Evolutionary conservation across 1,139 yeast genomes (phyloP).

Genomic region (Yamadazyma triangularis): DNA sequence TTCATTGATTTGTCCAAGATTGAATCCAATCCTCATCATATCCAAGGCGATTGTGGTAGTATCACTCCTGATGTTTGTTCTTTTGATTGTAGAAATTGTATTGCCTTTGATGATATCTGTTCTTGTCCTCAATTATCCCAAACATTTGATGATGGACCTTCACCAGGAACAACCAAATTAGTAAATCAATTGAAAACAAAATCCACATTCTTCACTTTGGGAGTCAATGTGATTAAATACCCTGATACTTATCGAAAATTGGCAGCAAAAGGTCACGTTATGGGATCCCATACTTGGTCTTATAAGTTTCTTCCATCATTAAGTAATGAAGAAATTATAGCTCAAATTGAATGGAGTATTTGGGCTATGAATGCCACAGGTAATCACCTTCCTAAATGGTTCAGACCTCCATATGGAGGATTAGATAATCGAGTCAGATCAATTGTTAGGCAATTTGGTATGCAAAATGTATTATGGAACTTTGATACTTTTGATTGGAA

Average conservation of each 20-base stretch:
- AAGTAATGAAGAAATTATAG: constrained; percentile 73
- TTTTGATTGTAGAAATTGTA: constrained; percentile 82
- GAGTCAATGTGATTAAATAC: constrained; percentile 68
- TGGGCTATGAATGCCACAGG: constrained; percentile 99
- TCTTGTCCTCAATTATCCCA: constrained; percentile 76
- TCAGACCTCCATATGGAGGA: constrained; percentile 96
- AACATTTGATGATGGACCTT: constrained; percentile 95
- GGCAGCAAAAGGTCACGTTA: constrained; percentile 61
- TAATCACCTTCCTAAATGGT: constrained; percentile 85
- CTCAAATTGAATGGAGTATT: constrained; percentile 90
- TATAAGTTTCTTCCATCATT: constrained; percentile 80
- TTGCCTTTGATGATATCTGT: constrained; percentile 69
- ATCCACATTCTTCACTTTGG: constrained; percentile 81
- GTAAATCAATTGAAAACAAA: constrained; percentile 46
- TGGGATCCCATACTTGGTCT: constrained; percentile 93
- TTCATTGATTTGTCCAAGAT: constrained; percentile 55
- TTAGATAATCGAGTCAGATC: constrained; percentile 80
- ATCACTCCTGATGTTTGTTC: constrained; percentile 56
- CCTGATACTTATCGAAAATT: constrained; percentile 69
- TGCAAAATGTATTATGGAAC: constrained; percentile 89
- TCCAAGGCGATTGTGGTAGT: constrained; percentile 58
- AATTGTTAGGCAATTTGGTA: constrained; percentile 78
- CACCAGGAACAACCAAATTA: constrained; percentile 61
- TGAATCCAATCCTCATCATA: constrained; percentile 44
- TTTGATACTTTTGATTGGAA: constrained; percentile 92